Percentiles rank a stretch among this genome's conserved stretches.
Evolutionary conservation across 179 eudicot genomes (phyloP).

Genomic region (Gypsophila paniculata): DNA sequence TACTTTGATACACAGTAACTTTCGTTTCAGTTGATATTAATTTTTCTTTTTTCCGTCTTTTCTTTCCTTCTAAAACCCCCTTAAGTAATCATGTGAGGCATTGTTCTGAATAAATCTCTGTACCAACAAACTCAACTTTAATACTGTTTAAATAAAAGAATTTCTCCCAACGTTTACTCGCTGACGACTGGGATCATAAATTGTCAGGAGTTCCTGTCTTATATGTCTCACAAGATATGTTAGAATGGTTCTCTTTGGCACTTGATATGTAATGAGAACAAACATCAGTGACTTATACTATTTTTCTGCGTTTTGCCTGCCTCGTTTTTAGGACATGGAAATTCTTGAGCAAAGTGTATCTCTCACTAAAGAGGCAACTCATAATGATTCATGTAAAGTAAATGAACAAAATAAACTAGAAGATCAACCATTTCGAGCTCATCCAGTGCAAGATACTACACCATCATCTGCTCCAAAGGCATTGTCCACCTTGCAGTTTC

Average conservation of each 20-base stretch:
- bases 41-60: neutral
- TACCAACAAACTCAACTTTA: neutral
- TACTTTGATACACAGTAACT: neutral
- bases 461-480: conserved; percentile 31
- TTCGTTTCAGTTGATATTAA: neutral
- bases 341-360: conserved; percentile 31
- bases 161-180: neutral
- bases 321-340: conserved; percentile 41
- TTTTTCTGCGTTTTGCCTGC: conserved; percentile 9
- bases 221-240: neutral
- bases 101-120: neutral
- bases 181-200: neutral
- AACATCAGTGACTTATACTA: conserved; percentile 3
- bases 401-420: conserved; percentile 25
- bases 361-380: conserved; percentile 26
- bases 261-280: neutral
- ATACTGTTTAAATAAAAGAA: neutral
- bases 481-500: conserved; percentile 63
- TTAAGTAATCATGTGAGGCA: neutral
- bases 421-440: conserved; percentile 35
- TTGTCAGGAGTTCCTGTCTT: conserved; percentile 5
- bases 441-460: conserved; percentile 33
- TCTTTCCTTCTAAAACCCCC: neutral
- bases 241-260: conserved; percentile 4
- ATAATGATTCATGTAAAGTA: conserved; percentile 33